Percentiles rank a stretch among this genome's conserved stretches.
Conservation (phyloP, 352 stramenopile genomes). For the Globisporangium uncinulatum region DNA sequence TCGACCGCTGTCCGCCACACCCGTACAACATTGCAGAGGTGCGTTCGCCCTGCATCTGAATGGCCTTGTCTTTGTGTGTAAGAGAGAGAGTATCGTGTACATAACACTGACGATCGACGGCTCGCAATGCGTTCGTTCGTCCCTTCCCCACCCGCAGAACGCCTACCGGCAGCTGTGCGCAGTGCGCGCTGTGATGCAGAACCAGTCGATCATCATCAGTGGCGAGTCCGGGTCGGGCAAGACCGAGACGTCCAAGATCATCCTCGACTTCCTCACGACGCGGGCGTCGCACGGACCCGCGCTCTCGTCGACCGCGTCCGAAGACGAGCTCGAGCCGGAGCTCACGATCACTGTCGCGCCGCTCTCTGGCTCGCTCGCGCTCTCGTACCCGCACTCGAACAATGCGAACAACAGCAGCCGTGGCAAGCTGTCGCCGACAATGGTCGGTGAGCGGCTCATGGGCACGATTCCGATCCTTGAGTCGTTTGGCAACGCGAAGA, state of each 20-base stretch:
- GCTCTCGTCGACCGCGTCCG: slow-evolving; percentile 38
- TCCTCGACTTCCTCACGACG: slow-evolving; percentile 81
- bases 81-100: too few species aligned
- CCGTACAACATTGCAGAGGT: slow-evolving; percentile 80
- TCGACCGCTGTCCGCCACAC: slow-evolving; percentile 69
- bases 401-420: slow-evolving; percentile 31
- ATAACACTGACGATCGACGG: too few species aligned
- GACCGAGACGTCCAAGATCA: slow-evolving; percentile 95
- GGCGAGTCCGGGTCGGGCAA: slow-evolving; percentile 93
- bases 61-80: too few species aligned
- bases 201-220: slow-evolving; percentile 94
- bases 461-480: slow-evolving; percentile 91
- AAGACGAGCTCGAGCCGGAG: slow-evolving; percentile 60
- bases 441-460: slow-evolving; percentile 73
- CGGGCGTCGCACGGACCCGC: slow-evolving; percentile 46
- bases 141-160: too few species aligned
- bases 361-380: slow-evolving; percentile 38
- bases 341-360: slow-evolving; percentile 41
- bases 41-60: too few species aligned
- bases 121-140: too few species aligned
- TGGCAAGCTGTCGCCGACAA: slow-evolving; percentile 61
- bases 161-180: slow-evolving; percentile 81
- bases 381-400: slow-evolving; percentile 70
- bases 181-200: slow-evolving; percentile 80
- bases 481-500: too few species aligned